These are phyloP conservation scores for Coemansia sp. DNA, from an alignment of 192 early-diverging fungal genomes.

Conservation along the genomic window DNA sequence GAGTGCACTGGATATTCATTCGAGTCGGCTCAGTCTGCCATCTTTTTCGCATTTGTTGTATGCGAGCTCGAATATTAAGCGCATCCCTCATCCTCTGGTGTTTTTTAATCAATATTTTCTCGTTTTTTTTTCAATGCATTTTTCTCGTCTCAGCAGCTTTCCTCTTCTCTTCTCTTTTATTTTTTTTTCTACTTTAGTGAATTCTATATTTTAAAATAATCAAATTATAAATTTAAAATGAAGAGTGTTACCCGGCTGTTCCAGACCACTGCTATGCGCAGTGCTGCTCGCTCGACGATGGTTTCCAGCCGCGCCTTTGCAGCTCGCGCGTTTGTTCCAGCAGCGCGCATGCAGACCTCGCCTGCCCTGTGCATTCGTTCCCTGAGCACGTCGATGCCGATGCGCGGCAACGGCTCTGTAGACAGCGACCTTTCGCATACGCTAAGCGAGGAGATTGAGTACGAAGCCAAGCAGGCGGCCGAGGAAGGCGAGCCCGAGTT, in stretches of 20 bases:
- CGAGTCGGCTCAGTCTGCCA: constrained; percentile 20
- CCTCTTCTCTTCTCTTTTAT: not conserved
- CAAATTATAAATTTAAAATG: constrained; percentile 12
- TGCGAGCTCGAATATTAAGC: too few species aligned
- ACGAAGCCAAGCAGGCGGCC: constrained; percentile 62
- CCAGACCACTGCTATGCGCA: constrained; percentile 12
- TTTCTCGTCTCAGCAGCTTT: too few species aligned
- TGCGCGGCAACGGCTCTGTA: constrained; percentile 45
- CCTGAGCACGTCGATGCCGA: constrained; percentile 29
- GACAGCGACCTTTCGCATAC: constrained; percentile 71
- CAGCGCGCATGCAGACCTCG: not conserved
- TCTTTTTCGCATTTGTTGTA: not conserved
- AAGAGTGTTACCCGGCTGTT: constrained; percentile 23
- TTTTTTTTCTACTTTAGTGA: not conserved
- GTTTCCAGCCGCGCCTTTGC: constrained; percentile 4
- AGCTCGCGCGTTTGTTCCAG: not conserved
- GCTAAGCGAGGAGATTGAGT: constrained; percentile 70
- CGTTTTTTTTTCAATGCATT: too few species aligned
- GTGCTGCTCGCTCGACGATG: not conserved
- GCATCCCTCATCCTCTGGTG: too few species aligned
- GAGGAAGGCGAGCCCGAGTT: constrained; percentile 64
- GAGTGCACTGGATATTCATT: constrained; percentile 40
- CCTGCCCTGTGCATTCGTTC: constrained; percentile 17
- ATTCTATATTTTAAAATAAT: not conserved
- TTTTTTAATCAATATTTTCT: too few species aligned